Base-by-base conservation (phyloP, 2,329 filamentous ascomycete genomes). In the Aspergillus ochraceus region DNA sequence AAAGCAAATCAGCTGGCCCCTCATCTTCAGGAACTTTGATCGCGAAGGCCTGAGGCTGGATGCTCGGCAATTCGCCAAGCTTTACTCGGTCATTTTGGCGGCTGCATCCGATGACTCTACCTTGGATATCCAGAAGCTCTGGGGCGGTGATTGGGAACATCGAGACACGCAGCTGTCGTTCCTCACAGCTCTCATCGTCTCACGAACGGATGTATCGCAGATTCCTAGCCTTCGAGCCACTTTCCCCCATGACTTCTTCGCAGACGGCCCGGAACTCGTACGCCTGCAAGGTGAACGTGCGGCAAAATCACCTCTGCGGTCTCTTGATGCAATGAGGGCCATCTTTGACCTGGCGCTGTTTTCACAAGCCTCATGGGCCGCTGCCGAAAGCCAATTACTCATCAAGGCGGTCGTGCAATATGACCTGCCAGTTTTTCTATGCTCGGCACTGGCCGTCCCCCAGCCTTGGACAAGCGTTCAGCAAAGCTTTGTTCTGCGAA, bases 151-250 rank as follows among this genome's bases (percentile, higher is more conserved):
- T 62, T 99, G 96, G 94, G 87, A 89, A 63, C 86, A 96, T 66
- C 86, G 90, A 14, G 88, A 96, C 63, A 91, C 95, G 0, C 94
- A 98, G 65, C 80, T 99, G 39, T 96, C 93, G n/a, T 97, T 98
- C 73, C 86, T 98, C 56, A 89, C 90, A 64, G 92, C 92, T 19
- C 97, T 94, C 73, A 83, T 94, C 22, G 90, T 90, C 4, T 84
- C 93, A 58, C 86, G 85, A 12, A 83, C 97, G 26, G 92, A 98
- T 73, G 90, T 91, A 3, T 90, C 88, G 12, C 90, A 90, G 39
- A 95, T 98, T 60, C 94, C 92, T 0, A 87, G 89, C 36, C 83
- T 98, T 39, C 86, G 90, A 58, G 84, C 87, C 24, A 91, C 92
- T 2, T 96, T 97, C 71, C 86, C 87, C 2, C 64, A 82, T 30